Conservation (phyloP, 2,329 filamentous ascomycete genomes). For the Cercospora sp. region DNA sequence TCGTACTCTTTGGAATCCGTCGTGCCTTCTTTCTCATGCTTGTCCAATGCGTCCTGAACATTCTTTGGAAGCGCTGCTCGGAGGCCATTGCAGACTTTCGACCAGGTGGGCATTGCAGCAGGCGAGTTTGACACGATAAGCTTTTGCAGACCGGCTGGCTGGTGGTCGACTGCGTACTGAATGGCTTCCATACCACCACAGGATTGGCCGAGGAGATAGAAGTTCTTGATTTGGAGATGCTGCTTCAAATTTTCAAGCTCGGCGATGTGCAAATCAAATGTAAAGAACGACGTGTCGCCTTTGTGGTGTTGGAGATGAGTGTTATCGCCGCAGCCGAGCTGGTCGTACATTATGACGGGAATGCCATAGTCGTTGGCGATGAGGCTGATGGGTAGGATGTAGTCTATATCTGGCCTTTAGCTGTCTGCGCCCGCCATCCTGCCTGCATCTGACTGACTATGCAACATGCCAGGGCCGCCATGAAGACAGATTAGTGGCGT, state of each 20-base stretch:
- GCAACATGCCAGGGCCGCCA: slow-evolving; percentile 50
- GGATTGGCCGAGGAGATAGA: slow-evolving; percentile 52
- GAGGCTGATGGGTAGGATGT: slow-evolving; percentile 43
- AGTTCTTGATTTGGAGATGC: slow-evolving; percentile 44
- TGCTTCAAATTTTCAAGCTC: slow-evolving; percentile 53
- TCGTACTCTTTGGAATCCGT: slow-evolving; percentile 39
- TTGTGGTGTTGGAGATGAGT: slow-evolving; percentile 51
- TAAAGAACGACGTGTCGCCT: slow-evolving; percentile 52
- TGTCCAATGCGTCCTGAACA: slow-evolving; percentile 34
- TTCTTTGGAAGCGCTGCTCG: slow-evolving; percentile 33
- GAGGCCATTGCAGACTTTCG: slow-evolving; percentile 31
- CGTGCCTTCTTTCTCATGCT: slow-evolving; percentile 34
- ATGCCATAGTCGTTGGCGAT: slow-evolving; percentile 38
- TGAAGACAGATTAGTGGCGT: slow-evolving; percentile 45
- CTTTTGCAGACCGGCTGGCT: slow-evolving; percentile 41
- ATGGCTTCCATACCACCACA: slow-evolving; percentile 57
- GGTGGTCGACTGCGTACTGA: slow-evolving; percentile 43
- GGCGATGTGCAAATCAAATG: slow-evolving; percentile 48
- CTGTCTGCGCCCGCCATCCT: rapidly evolving
- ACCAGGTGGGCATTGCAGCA: slow-evolving; percentile 35
- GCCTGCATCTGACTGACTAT: slow-evolving; percentile 15
- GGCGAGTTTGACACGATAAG: slow-evolving; percentile 39
- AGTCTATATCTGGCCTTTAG: slow-evolving; percentile 20
- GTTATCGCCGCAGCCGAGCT: slow-evolving; percentile 53
- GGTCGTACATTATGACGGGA: slow-evolving; percentile 57